Base-by-base conservation (phyloP, 306 rosid genomes). In the Medicago arabica region DNA sequence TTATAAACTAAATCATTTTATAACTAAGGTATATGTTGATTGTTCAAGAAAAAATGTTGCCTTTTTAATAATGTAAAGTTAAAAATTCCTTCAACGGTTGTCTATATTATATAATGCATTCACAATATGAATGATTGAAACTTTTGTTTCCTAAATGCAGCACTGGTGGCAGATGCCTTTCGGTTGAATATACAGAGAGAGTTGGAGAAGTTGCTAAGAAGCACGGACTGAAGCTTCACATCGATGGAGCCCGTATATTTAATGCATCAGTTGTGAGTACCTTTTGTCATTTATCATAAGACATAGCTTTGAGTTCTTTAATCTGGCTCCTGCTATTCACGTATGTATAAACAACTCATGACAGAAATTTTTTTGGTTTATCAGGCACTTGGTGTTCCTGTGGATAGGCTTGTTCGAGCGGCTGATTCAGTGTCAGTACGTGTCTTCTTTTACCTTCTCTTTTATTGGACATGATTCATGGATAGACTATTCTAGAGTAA, bases 171-270 rank as follows among this genome's bases (percentile, higher is more conserved):
- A 85, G 88, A 87, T 90, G 97, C 69, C 88, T 94, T 38, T 86
- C 97, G 38, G 93, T 57, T 50, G 97, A 89, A 65, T 94, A 94
- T 69, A 91, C 84, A 34, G 94, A 94, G 59, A 85, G 72, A 77
- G 97, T 94, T 69, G 97, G 97, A 71, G 91, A 89, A 69, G 66
- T 94, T 69, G 96, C 98, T 58, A 89, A 85, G 90, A 83, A 85
- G 75, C 89, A 94, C 46, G 97, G 94, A 72, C 63, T 89, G 82
- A 91, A 89, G 87, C 96, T 94, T 88, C 98, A 91, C 71, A 88
- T 94, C 50, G 97, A 91, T 73, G 98, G 97, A 50, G 98, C 98
- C 8, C 94, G 97, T 14, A 91, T 93, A 83, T 93, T 91, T 85
- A 93, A 94, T 74, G 96, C 98, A 68, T 80, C 97, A 8, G 78